Evolutionary conservation across 225 moss, liverwort and hornwort genomes (phyloP), one percentile per base, ranked within the genome.

Genomic region (Bryum argenteum): DNA sequence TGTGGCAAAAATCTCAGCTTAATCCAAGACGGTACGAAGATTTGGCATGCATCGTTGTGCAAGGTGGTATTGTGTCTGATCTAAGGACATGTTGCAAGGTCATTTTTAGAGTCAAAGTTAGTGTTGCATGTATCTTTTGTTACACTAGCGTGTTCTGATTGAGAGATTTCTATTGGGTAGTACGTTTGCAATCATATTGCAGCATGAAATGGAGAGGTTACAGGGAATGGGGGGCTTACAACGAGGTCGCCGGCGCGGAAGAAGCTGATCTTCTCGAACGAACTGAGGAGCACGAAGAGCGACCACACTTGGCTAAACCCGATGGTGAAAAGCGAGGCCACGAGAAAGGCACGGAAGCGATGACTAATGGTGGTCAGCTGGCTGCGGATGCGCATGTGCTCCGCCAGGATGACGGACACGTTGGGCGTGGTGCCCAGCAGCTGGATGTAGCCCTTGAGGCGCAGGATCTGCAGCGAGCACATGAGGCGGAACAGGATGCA

Each of bases 401-500:
- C 91, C 61, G 78, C 78, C 47, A 97, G 73, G 57, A 97, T 97
- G 45, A 80, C 69, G 1, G 84, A 81, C 12, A 97, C 90, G 62
- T 94, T 84, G 63, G 86, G 77, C 40, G 94, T 97, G 48, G 86
- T 80, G 70, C 85, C 68, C 2, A 97, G 88, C 19, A 97, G 87
- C 74, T 89, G 71, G 71, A 83, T 85, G 75, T 94, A 97, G 61
- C 87, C 96, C 75, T 87, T 82, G 41, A 97, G 82, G 7, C 91
- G 89, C 26, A 94, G 88, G 40, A 92, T 82, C 73, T 97, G 94
- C 61, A 96, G 88, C 15, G 86, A 90, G 79, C 93, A 96, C 96
- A 96, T 96, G 24, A 96, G 79, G 63, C 86, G 87, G 85, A 97
- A 97, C 61, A 97, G 76, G 63, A 97, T 79, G 80, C 96, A 97